phyloP scores from a whole-genome alignment of 495 filamentous ascomycete species.

The Copromyces sp. region DNA sequence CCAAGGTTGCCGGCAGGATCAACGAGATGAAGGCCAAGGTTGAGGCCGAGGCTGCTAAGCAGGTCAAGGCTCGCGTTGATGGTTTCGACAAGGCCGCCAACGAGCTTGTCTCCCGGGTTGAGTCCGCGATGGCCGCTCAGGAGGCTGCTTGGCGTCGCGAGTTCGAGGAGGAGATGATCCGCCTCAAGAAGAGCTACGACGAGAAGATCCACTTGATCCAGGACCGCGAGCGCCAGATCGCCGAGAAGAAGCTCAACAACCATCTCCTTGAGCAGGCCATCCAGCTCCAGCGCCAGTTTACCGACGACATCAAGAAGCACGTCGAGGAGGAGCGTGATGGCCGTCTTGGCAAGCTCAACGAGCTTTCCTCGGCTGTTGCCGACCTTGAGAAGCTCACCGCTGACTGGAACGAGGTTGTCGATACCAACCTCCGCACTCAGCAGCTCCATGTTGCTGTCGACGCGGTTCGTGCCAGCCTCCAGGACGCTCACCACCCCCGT shows the following conservation, averaged over 20 bases:
- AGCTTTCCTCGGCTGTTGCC: slow-evolving; percentile 62
- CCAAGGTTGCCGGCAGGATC: slow-evolving; percentile 65
- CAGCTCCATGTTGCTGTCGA: slow-evolving; percentile 92
- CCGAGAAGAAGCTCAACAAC: slow-evolving; percentile 72
- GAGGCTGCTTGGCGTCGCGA: slow-evolving; percentile 74
- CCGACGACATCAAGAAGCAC: slow-evolving; percentile 61
- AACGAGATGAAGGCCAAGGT: slow-evolving; percentile 54
- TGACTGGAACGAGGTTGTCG: slow-evolving; percentile 78
- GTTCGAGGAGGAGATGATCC: slow-evolving; percentile 80
- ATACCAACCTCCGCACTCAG: slow-evolving; percentile 84
- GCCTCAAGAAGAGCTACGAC: slow-evolving; percentile 62
- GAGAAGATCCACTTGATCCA: slow-evolving; percentile 68
- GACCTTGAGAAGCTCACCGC: slow-evolving; percentile 78
- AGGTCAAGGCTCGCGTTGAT: slow-evolving; percentile 57
- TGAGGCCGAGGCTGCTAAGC: slow-evolving; percentile 61
- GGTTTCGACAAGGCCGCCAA: slow-evolving; percentile 39
- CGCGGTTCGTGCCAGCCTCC: slow-evolving; percentile 72
- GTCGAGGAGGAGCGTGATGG: slow-evolving; percentile 85
- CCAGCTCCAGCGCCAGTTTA: slow-evolving; percentile 72
- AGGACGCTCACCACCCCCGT: slow-evolving; percentile 58
- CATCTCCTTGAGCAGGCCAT: slow-evolving; percentile 85
- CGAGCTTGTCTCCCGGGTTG: slow-evolving; percentile 72
- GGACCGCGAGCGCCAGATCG: slow-evolving; percentile 59
- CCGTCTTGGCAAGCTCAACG: slow-evolving; percentile 73
- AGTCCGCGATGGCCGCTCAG: slow-evolving; percentile 60